phyloP scores from a whole-genome alignment of 768 basidiomycete genomes.

The Neoboletus subvelutipes region DNA sequence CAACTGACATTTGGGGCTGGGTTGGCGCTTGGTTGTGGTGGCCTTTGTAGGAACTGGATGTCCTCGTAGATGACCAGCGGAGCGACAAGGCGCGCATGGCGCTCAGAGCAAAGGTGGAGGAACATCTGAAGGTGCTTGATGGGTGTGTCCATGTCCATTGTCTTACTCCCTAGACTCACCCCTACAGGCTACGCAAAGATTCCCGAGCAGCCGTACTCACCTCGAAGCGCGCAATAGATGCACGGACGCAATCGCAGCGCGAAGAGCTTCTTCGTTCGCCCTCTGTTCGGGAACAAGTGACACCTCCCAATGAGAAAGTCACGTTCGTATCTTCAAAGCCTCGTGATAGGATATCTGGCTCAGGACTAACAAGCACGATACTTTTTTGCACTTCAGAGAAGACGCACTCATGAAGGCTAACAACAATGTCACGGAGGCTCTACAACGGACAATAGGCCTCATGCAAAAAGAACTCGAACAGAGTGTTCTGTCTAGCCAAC shows the following conservation, averaged over 20 bases:
- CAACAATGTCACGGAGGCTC: constrained; percentile 82
- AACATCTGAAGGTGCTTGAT: constrained; percentile 45
- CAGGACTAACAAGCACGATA: not conserved
- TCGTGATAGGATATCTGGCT: not conserved
- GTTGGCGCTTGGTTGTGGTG: not conserved
- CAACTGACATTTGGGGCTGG: not conserved
- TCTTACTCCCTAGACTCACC: not conserved
- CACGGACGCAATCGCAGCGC: constrained; percentile 53
- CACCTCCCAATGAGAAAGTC: constrained; percentile 51
- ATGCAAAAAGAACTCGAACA: constrained; percentile 94
- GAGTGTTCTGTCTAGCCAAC: constrained; percentile 81
- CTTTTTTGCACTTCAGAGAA: constrained; percentile 47
- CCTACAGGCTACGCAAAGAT: constrained; percentile 55
- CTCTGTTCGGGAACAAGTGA: constrained; percentile 46
- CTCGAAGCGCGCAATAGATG: constrained; percentile 75
- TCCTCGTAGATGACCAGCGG: constrained; percentile 71
- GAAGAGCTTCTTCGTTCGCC: constrained; percentile 68
- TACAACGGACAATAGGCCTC: constrained; percentile 77
- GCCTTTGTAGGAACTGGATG: constrained; percentile 55
- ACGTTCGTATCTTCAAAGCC: constrained; percentile 44
- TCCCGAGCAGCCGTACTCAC: constrained; percentile 65
- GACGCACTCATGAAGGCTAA: constrained; percentile 89
- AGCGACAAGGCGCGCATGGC: constrained; percentile 51
- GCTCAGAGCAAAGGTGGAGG: constrained; percentile 49
- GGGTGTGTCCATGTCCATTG: constrained; percentile 43